Percentiles rank a stretch among this genome's conserved stretches.
These are phyloP conservation scores for Apiotrichum brassicae DNA, from an alignment of 1,284 basidiomycete species.

Conservation along the genomic window DNA sequence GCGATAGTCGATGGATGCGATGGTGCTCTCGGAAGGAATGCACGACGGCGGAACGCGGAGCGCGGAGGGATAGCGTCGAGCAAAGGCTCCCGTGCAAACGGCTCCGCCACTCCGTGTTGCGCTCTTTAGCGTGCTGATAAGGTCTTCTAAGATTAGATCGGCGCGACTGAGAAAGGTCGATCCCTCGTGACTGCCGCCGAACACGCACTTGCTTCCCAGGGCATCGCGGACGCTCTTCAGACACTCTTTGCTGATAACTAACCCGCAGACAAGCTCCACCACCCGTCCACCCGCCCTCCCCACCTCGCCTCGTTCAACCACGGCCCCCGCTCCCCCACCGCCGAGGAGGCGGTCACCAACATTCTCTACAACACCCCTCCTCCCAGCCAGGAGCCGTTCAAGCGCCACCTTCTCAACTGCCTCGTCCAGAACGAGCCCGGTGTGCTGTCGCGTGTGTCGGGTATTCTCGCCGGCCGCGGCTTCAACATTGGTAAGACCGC, in stretches of 20 bases:
- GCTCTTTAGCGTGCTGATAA: no score
- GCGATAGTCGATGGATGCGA: no score
- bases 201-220: no score
- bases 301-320: constrained; percentile 26
- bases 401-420: constrained; percentile 97
- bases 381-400: constrained; percentile 85
- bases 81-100: no score
- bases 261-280: constrained; percentile 44
- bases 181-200: no score
- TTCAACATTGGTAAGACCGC: constrained; percentile 71
- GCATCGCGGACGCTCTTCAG: no score
- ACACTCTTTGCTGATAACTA: background rate
- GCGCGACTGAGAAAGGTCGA: no score
- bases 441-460: constrained; percentile 94
- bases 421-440: constrained; percentile 99
- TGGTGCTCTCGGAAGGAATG: no score
- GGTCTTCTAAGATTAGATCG: no score
- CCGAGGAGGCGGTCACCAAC: constrained; percentile 91
- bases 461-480: constrained; percentile 91
- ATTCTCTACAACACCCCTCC: constrained; percentile 95
- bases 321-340: constrained; percentile 51
- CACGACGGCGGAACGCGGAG: no score
- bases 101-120: no score
- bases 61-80: no score
- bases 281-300: constrained; percentile 35